These are phyloP conservation scores for Cordyceps farinosa DNA, from an alignment of 2,329 filamentous ascomycete species.

Conservation along the genomic window DNA sequence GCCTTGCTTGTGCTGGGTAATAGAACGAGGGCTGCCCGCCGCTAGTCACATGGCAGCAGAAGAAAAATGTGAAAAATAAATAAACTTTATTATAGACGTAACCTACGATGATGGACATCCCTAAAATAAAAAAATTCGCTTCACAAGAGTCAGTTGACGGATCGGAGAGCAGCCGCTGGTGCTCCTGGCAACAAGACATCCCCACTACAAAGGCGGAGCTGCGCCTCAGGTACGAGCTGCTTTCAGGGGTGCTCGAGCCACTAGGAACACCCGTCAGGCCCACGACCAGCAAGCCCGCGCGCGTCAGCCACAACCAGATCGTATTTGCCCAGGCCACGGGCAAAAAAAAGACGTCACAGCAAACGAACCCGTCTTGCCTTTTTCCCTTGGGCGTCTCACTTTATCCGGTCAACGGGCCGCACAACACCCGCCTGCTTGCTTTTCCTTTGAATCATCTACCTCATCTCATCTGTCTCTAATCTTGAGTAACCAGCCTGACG, in stretches of 20 bases:
- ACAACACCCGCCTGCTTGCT: not conserved
- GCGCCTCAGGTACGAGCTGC: slow-evolving; percentile 11
- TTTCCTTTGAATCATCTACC: no score
- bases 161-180: not conserved
- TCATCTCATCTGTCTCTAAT: no score
- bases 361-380: not conserved
- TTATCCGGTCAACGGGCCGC: not conserved
- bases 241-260: not conserved
- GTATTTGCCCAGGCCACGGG: not conserved
- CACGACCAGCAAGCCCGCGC: not conserved
- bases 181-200: not conserved
- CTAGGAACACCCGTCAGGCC: not conserved
- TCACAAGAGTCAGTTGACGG: no score
- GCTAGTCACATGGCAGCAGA: no score
- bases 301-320: not conserved
- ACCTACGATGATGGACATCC: no score
- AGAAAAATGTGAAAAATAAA: no score
- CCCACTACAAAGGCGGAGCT: slow-evolving; percentile 1
- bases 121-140: no score
- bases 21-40: no score
- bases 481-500: no score
- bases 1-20: no score
- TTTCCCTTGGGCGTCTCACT: not conserved
- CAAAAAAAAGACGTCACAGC: not conserved
- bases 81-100: no score